Evolutionary conservation across 345 rosid genomes (phyloP), one percentile per base, ranked within the genome.

Genomic region (Syzygium grande): DNA sequence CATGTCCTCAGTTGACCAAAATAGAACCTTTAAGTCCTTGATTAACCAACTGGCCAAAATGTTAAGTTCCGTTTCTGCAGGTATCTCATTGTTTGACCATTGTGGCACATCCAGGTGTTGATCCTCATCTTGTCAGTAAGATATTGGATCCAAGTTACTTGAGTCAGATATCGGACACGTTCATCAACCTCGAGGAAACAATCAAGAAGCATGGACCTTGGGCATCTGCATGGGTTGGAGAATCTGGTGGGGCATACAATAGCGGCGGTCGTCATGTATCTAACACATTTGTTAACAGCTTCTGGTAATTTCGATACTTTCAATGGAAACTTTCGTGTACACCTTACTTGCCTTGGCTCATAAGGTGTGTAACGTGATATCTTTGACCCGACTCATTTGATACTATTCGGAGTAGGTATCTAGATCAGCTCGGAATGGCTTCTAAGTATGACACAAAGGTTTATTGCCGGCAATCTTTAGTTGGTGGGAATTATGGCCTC

Each of bases 151-250:
- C 99, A 19, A 90, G 78, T 86, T 87, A 49, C 92, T 90, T 98
- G 89, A 96, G 91, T 92, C 92, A 80, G 91, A 87, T 91, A 86
- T 91, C 95, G 3, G 89, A 90, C 88, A 96, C 95, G 29, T 97
- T 98, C 89, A 89, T 92, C 88, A 87, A 88, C 87, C 93, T 98
- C 84, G 89, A 88, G 61, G 92, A 92, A 51, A 93, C 95, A 19
- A 91, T 98, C 85, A 88, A 89, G 63, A 92, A 90, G 87, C 88
- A 93, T 52, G 99, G 99, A 87, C 93, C 96, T 17, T 96, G 99
- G 98, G 92, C 99, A 86, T 94, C 96, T 92, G 94, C 98, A 59
- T 98, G 99, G 99, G 98, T 98, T 87, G 99, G 99, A 87, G 99
- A 98, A 89, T 94, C 99, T 86, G 99, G 99, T 86, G 99, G 99